These are phyloP conservation scores for Podospora australis DNA, from an alignment of 495 filamentous ascomycete genomes.

Conservation along the genomic window DNA sequence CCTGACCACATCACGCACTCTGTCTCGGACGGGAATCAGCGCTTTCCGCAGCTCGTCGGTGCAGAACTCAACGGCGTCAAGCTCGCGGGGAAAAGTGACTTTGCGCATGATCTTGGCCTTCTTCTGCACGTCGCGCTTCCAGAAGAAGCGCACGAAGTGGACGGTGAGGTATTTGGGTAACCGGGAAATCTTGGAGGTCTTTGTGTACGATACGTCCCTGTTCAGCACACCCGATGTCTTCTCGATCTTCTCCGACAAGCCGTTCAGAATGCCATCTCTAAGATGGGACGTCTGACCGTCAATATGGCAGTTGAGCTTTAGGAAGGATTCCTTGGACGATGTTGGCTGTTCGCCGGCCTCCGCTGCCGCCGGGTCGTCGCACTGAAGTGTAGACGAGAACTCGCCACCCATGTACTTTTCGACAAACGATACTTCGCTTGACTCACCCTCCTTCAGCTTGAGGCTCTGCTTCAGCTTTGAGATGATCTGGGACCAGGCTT, in stretches of 20 bases:
- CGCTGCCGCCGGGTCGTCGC: conserved; percentile 71
- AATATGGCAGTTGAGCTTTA: conserved; percentile 96
- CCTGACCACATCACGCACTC: conserved; percentile 90
- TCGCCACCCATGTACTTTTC: conserved; percentile 84
- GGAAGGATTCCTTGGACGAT: conserved; percentile 63
- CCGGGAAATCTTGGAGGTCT: conserved; percentile 78
- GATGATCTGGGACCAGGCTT: conserved; percentile 95
- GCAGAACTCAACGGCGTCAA: conserved; percentile 93
- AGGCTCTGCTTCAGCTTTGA: conserved; percentile 77
- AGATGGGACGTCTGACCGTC: conserved; percentile 78
- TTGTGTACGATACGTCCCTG: conserved; percentile 77
- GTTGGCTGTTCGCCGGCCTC: conserved; percentile 69
- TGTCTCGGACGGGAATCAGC: conserved; percentile 85
- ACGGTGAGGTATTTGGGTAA: conserved; percentile 93
- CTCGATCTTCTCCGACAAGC: conserved; percentile 81
- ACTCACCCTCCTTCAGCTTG: conserved; percentile 53
- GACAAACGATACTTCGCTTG: conserved; percentile 62
- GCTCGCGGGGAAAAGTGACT: conserved; percentile 87
- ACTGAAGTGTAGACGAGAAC: conserved; percentile 69
- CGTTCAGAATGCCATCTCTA: conserved; percentile 74
- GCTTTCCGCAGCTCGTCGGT: conserved; percentile 78
- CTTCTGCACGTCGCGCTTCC: conserved; percentile 89
- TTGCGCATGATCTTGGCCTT: conserved; percentile 99
- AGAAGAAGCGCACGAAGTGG: conserved; percentile 97
- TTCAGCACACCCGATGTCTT: conserved; percentile 76